These are phyloP conservation scores for Russula vinacea DNA, from an alignment of 768 basidiomycete genomes.

Conservation along the genomic window DNA sequence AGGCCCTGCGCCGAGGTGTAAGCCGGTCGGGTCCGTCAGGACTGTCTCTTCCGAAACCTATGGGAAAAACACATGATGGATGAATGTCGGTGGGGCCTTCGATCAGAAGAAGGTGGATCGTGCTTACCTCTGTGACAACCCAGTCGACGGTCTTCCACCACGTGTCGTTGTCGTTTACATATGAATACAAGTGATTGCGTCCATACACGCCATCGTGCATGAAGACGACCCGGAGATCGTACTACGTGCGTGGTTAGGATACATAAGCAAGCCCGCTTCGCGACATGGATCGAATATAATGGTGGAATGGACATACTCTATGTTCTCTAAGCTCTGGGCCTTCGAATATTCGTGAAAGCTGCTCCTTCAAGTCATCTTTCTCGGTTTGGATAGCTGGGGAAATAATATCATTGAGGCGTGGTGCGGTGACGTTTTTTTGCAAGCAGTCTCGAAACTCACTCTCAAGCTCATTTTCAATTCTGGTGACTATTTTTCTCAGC, in stretches of 20 bases:
- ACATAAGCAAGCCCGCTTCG: background rate
- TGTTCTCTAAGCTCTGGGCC: constrained; percentile 62
- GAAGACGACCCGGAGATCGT: constrained; percentile 75
- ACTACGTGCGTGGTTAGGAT: constrained; percentile 44
- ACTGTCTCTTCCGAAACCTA: constrained; percentile 72
- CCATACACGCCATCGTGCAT: constrained; percentile 77
- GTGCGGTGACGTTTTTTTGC: background rate
- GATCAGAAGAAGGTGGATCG: background rate
- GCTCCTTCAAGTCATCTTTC: constrained; percentile 45
- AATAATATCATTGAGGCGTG: constrained; percentile 1
- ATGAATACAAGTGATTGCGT: constrained; percentile 74
- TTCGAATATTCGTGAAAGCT: constrained; percentile 50
- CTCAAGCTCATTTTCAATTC: constrained; percentile 52
- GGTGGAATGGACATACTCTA: constrained; percentile 42
- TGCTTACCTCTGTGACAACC: constrained; percentile 56
- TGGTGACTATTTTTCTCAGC: constrained; percentile 50
- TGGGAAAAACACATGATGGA: background rate
- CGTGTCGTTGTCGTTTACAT: constrained; percentile 59
- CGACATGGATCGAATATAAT: background rate
- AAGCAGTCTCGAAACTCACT: constrained; percentile 40
- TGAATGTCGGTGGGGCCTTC: background rate
- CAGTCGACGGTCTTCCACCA: constrained; percentile 86
- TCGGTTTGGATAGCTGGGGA: constrained; percentile 51
- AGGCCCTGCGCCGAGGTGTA: constrained; percentile 75
- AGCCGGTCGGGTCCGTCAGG: constrained; percentile 62